Percentiles rank a stretch among this genome's conserved stretches.
Conservation (phyloP, 1,284 basidiomycete species). For the Ustilago xerochloae region DNA sequence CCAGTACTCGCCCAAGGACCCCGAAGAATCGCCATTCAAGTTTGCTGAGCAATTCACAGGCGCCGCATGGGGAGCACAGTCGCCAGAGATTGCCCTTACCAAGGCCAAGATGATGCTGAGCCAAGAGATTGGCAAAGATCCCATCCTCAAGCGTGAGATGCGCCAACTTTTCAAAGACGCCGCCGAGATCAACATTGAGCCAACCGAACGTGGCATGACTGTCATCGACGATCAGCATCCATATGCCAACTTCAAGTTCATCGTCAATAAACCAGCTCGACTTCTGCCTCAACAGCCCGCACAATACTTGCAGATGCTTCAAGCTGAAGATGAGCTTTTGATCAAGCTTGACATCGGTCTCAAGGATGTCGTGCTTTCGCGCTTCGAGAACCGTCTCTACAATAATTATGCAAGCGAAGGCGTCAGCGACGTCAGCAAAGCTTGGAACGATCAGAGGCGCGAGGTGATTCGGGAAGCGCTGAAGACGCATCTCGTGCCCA, state of each 20-base stretch:
- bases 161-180: slow-evolving; percentile 81
- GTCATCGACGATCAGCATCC: slow-evolving; percentile 91
- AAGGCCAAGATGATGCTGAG: slow-evolving; percentile 83
- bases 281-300: slow-evolving; percentile 73
- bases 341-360: slow-evolving; percentile 82
- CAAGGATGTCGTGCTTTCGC: slow-evolving; percentile 45
- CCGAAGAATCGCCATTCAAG: slow-evolving; percentile 40
- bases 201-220: slow-evolving; percentile 88
- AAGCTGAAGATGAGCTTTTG: slow-evolving; percentile 87
- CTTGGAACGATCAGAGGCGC: slow-evolving; percentile 92
- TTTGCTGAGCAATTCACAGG: slow-evolving; percentile 65
- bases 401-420: slow-evolving; percentile 87
- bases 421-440: slow-evolving; percentile 82
- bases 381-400: slow-evolving; percentile 71
- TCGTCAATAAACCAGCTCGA: slow-evolving; percentile 82
- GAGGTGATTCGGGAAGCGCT: slow-evolving; percentile 82
- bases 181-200: slow-evolving; percentile 83
- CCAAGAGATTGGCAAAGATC: slow-evolving; percentile 93
- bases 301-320: slow-evolving; percentile 90
- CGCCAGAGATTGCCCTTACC: slow-evolving; percentile 53
- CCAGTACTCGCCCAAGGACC: slow-evolving; percentile 75
- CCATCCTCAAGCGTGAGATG: slow-evolving; percentile 83
- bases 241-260: slow-evolving; percentile 96
- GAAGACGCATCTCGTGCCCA: slow-evolving; percentile 82
- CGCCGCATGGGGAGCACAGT: slow-evolving; percentile 40